phyloP scores from a whole-genome alignment of 208 protist species.

The Acanthamoeba polyphaga region DNA sequence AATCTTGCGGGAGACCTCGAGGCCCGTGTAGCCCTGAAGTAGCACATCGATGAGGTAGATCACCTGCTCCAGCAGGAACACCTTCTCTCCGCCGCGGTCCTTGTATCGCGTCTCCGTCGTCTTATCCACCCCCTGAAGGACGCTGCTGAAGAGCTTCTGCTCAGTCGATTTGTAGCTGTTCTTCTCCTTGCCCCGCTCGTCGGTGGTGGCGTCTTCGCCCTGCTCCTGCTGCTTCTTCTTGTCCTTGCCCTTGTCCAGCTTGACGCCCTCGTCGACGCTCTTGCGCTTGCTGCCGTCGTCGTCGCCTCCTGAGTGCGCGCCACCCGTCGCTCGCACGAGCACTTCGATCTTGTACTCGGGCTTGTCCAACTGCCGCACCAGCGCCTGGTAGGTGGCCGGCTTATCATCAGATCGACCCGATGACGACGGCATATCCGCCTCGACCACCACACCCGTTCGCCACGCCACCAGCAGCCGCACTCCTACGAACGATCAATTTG shows the following conservation, averaged over 20 bases:
- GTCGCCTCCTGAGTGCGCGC: neutral
- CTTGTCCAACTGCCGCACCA: slow-evolving; percentile 43
- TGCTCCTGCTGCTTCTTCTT: neutral
- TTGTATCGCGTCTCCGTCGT: neutral
- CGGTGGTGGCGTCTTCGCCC: neutral
- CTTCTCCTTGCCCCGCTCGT: neutral
- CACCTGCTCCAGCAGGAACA: slow-evolving; percentile 14
- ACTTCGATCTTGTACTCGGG: slow-evolving; percentile 51
- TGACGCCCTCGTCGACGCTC: no score
- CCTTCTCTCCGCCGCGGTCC: neutral
- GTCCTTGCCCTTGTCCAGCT: neutral
- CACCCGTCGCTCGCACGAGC: neutral
- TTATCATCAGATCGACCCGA: neutral
- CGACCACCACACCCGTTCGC: neutral
- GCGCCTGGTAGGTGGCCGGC: neutral
- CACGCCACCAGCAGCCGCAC: slow-evolving; percentile 5
- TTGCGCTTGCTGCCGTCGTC: neutral
- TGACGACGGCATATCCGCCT: neutral
- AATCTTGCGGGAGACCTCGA: neutral
- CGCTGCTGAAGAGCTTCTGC: slow-evolving; percentile 9
- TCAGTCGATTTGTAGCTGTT: neutral
- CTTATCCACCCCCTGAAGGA: neutral
- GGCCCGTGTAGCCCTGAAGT: neutral
- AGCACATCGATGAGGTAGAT: slow-evolving; percentile 23
- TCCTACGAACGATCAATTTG: neutral